Evolutionary conservation across 176 grass and related monocot species (phyloP).

Genomic region (Oryza glumipatula): DNA sequence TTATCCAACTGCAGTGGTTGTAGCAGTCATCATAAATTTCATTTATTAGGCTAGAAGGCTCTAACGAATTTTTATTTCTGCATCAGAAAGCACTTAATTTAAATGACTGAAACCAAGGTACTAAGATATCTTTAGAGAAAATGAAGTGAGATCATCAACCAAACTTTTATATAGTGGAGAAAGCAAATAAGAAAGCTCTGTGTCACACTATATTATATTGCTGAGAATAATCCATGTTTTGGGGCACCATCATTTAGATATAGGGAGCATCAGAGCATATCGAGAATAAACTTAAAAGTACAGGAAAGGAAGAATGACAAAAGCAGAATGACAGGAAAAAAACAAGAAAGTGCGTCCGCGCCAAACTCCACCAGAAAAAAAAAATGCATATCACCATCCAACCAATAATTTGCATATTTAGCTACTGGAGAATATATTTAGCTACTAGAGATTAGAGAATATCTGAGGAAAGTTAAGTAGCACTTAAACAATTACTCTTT

Average conservation of each 20-base stretch:
- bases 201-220: slow-evolving; percentile 16
- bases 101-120: not conserved
- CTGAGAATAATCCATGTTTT: slow-evolving; percentile 30
- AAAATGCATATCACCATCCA: slow-evolving; percentile 15
- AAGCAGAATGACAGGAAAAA: not conserved
- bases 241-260: slow-evolving; percentile 27
- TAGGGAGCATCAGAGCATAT: slow-evolving; percentile 1
- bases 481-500: not conserved
- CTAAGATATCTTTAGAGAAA: slow-evolving; percentile 33
- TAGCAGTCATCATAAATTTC: slow-evolving; percentile 25
- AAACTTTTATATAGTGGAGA: slow-evolving; percentile 28
- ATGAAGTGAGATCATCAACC: slow-evolving; percentile 35
- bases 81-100: slow-evolving; percentile 23
- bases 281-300: slow-evolving; percentile 34
- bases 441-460: slow-evolving; percentile 2
- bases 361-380: not conserved
- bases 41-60: slow-evolving; percentile 7
- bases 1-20: not conserved
- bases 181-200: slow-evolving; percentile 32
- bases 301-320: slow-evolving; percentile 17
- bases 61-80: slow-evolving; percentile 29
- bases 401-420: slow-evolving; percentile 26
- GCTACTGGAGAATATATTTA: slow-evolving; percentile 20
- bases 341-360: not conserved
- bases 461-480: not conserved